phyloP scores from a whole-genome alignment of 148 eudicot species.

The Amaranthus cruentus region DNA sequence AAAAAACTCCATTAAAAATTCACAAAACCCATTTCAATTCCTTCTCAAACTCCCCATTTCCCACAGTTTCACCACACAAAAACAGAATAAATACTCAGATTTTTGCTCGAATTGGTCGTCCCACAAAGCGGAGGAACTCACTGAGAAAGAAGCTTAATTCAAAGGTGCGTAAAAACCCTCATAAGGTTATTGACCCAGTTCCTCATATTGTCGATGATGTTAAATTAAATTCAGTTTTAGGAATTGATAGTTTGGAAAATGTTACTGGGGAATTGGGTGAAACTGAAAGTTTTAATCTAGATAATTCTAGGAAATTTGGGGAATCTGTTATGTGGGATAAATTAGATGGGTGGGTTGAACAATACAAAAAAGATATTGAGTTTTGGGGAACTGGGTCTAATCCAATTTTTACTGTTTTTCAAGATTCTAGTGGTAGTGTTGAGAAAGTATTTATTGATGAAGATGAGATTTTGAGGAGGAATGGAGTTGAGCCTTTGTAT shows the following conservation, averaged over 20 bases:
- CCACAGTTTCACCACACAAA: conserved; percentile 18
- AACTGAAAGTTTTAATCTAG: conserved; percentile 14
- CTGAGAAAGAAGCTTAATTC: conserved; percentile 59
- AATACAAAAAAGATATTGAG: conserved; percentile 60
- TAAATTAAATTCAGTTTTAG: conserved; percentile 21
- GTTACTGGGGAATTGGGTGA: conserved; percentile 12
- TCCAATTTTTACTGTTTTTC: conserved; percentile 58
- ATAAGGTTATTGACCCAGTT: conserved; percentile 25
- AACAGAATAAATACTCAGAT: conserved; percentile 29
- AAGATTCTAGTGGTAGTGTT: conserved; percentile 49
- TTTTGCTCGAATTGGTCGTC: conserved; percentile 48
- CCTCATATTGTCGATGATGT: conserved; percentile 24
- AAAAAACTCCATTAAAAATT: conserved; percentile 27
- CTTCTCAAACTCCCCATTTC: conserved; percentile 15
- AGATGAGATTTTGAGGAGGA: conserved; percentile 65
- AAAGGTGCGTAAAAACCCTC: conserved; percentile 39
- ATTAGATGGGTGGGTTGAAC: conserved; percentile 70
- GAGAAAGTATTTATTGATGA: conserved; percentile 63
- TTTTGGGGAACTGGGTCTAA: conserved; percentile 84
- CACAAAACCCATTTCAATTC: conserved; percentile 25
- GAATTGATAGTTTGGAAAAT: conserved; percentile 14
- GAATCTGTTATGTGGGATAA: conserved; percentile 49
- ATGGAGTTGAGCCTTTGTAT: conserved; percentile 36
- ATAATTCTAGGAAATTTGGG: conserved; percentile 22
- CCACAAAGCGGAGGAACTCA: conserved; percentile 49